Percentiles rank a stretch among this genome's conserved stretches.
Evolutionary conservation across 208 protist genomes (phyloP).

Genomic region (Wallacemonas collosoma): DNA sequence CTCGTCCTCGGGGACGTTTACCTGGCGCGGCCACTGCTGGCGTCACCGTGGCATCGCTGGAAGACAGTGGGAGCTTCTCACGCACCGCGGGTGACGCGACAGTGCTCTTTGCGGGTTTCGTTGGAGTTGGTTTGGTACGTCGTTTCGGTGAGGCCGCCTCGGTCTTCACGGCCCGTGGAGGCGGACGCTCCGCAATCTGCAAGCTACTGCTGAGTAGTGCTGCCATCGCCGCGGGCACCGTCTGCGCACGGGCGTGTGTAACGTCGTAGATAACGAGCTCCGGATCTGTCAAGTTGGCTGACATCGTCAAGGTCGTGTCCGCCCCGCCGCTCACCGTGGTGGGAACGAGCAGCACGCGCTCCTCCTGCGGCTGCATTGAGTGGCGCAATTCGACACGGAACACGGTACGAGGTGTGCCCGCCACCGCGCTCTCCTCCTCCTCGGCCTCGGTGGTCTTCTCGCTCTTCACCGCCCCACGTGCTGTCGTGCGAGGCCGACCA

Average conservation of each 20-base stretch:
- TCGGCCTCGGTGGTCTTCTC: not conserved
- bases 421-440: not conserved
- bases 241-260: not conserved
- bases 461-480: not conserved
- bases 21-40: too few relatives aligned
- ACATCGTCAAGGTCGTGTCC: not conserved
- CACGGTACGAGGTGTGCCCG: not conserved
- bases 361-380: not conserved
- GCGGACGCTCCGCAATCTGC: not conserved
- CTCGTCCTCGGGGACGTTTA: too few relatives aligned
- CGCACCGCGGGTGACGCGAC: not conserved
- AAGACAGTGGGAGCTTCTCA: too few relatives aligned
- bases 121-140: not conserved
- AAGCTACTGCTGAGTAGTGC: not conserved
- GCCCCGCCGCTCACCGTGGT: not conserved
- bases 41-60: too few relatives aligned
- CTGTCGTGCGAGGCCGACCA: not conserved
- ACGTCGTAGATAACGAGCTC: slow-evolving; percentile 4
- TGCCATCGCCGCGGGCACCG: not conserved
- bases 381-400: slow-evolving; percentile 11
- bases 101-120: not conserved
- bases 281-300: slow-evolving; percentile 1
- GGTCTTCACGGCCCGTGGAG: not conserved
- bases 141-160: not conserved
- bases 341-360: not conserved